Conservation (phyloP, 163 green algal species). For the Chlamydomonas reinhardtii region DNA sequence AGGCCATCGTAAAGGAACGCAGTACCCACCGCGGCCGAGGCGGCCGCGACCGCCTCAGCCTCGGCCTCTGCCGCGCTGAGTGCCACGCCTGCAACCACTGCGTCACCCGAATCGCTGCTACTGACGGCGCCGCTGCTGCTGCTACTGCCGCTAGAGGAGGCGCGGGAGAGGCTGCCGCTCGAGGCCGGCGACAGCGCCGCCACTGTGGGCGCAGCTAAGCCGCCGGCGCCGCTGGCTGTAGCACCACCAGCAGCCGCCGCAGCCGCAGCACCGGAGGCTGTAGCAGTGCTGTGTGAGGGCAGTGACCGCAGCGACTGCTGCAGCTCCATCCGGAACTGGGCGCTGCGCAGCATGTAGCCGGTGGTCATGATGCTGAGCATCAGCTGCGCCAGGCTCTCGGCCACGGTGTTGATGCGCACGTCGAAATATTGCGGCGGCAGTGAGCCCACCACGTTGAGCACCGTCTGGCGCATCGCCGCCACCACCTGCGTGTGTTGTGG, state of each 20-base stretch:
- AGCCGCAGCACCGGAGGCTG: neutral
- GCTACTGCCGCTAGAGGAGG: constrained; percentile 35
- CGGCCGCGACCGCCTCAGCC: constrained; percentile 34
- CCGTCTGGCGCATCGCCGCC: constrained; percentile 86
- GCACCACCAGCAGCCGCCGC: neutral
- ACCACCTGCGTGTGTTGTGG: constrained; percentile 63
- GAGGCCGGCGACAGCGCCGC: neutral
- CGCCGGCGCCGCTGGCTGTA: neutral
- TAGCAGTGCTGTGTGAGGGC: neutral
- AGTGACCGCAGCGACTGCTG: constrained; percentile 38
- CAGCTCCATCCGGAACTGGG: constrained; percentile 71
- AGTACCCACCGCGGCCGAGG: neutral
- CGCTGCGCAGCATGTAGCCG: constrained; percentile 91
- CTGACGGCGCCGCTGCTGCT: no score
- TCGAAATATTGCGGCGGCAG: constrained; percentile 89
- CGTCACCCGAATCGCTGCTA: neutral
- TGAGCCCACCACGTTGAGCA: constrained; percentile 87
- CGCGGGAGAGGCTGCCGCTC: no score
- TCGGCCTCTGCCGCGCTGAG: neutral
- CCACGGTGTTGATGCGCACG: constrained; percentile 80
- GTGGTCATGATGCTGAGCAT: constrained; percentile 94
- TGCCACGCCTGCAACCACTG: neutral
- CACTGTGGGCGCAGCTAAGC: neutral
- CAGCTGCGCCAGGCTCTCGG: constrained; percentile 88
- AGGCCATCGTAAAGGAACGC: constrained; percentile 34